These are phyloP conservation scores for Candida cerambycidarum DNA, from an alignment of 805 yeast genomes.

Conservation along the genomic window DNA sequence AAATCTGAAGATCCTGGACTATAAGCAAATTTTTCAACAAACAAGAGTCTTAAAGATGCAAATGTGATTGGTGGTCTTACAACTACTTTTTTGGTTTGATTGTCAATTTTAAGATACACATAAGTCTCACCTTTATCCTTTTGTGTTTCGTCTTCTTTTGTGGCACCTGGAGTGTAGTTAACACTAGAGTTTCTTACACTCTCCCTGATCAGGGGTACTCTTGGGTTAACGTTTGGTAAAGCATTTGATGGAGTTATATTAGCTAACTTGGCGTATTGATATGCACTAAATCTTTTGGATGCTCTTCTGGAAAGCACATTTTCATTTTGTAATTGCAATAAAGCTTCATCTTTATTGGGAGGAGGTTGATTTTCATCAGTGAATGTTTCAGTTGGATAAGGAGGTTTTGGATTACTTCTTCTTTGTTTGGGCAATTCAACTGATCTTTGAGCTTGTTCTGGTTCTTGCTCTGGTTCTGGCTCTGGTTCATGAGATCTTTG, in stretches of 20 bases:
- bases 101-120: slow-evolving; percentile 49
- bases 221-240: slow-evolving; percentile 10
- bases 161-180: neutral
- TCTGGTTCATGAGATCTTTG: too few species aligned
- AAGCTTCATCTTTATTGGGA: slow-evolving; percentile 11
- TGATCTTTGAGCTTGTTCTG: neutral
- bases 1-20: slow-evolving; percentile 69
- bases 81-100: slow-evolving; percentile 54
- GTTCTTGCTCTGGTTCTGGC: too few species aligned
- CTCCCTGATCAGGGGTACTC: slow-evolving; percentile 12
- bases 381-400: neutral
- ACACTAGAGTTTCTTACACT: slow-evolving; percentile 2
- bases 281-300: slow-evolving; percentile 89
- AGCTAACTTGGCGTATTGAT: slow-evolving; percentile 78
- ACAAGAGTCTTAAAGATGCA: slow-evolving; percentile 62
- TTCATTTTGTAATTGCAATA: slow-evolving; percentile 17
- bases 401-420: slow-evolving; percentile 3
- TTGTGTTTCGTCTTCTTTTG: neutral
- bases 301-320: slow-evolving; percentile 75
- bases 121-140: slow-evolving; percentile 5
- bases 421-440: slow-evolving; percentile 5
- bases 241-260: slow-evolving; percentile 26
- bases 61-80: slow-evolving; percentile 47
- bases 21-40: slow-evolving; percentile 85
- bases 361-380: neutral